Conservation (phyloP, 1,284 basidiomycete species). For the Cronartium quercuum region DNA sequence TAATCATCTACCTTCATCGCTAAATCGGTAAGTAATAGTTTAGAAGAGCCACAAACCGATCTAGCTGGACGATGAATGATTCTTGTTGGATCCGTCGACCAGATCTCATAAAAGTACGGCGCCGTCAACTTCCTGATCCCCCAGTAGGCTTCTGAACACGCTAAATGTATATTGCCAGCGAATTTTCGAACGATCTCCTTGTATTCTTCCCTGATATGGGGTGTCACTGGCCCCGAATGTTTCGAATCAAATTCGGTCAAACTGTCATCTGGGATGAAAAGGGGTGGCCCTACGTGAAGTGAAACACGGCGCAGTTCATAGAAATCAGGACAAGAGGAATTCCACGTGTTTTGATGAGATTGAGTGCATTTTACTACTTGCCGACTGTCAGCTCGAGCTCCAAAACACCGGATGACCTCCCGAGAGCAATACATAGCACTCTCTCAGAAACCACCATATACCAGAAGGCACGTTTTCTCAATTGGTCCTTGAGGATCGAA, state of each 20-base stretch:
- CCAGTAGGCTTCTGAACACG: background rate
- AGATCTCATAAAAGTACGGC: background rate
- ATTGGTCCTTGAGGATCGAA: conserved; percentile 18
- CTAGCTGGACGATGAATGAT: background rate
- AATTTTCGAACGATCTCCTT: background rate
- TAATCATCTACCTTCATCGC: background rate
- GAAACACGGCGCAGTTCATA: background rate
- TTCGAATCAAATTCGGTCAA: background rate
- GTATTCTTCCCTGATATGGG: background rate
- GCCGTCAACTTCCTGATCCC: background rate
- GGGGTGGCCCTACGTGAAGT: background rate
- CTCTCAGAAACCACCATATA: background rate
- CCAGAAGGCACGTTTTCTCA: conserved; percentile 29
- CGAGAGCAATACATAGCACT: background rate
- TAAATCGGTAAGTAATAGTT: background rate
- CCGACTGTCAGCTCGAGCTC: background rate
- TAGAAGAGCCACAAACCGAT: background rate
- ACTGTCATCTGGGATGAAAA: background rate
- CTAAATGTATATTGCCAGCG: background rate
- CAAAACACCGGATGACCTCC: background rate
- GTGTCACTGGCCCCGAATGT: background rate
- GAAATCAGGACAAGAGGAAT: too few species aligned
- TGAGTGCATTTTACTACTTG: background rate
- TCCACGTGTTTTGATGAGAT: too few species aligned
- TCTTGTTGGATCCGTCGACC: background rate